A percentile compares a stretch with the other conserved stretches of the same genome.
phyloP scores from a whole-genome alignment of 192 early-diverging fungal genomes.

The Jimgerdemannia flammicorona region DNA sequence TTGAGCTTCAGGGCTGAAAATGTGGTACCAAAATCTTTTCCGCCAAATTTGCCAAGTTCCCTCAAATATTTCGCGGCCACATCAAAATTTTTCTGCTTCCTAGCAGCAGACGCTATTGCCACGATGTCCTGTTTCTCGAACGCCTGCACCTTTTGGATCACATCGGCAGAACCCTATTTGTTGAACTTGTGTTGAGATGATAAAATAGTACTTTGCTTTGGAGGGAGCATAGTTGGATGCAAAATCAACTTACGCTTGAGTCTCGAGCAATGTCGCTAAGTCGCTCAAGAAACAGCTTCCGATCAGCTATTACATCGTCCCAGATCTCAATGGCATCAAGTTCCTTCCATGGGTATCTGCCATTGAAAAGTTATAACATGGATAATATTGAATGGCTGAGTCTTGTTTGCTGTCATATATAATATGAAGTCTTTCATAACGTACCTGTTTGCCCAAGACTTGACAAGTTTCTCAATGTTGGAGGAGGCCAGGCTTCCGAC shows the following conservation, averaged over 20 bases:
- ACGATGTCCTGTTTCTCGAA: conserved; percentile 26
- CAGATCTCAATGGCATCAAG: conserved; percentile 54
- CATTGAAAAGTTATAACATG: neutral
- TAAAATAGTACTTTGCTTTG: neutral
- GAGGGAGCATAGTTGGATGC: too few relatives aligned
- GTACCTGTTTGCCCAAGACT: neutral
- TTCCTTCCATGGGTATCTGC: conserved; percentile 40
- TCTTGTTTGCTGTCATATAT: neutral
- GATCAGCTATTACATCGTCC: conserved; percentile 52
- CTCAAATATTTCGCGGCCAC: conserved; percentile 50
- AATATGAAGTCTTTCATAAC: neutral
- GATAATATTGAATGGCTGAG: conserved; percentile 2
- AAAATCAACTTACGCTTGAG: neutral
- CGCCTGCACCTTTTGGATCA: conserved; percentile 7
- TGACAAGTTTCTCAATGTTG: neutral
- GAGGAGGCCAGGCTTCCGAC: neutral
- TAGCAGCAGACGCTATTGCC: conserved; percentile 53
- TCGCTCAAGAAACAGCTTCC: conserved; percentile 43
- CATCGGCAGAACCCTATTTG: neutral
- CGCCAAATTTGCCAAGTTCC: conserved; percentile 1
- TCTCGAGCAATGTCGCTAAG: conserved; percentile 7
- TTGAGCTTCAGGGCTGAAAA: neutral
- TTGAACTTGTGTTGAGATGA: neutral
- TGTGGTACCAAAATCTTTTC: neutral
- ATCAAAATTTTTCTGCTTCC: conserved; percentile 51